phyloP scores from a whole-genome alignment of 139 green algal species.

The Coccomyxa sp. region DNA sequence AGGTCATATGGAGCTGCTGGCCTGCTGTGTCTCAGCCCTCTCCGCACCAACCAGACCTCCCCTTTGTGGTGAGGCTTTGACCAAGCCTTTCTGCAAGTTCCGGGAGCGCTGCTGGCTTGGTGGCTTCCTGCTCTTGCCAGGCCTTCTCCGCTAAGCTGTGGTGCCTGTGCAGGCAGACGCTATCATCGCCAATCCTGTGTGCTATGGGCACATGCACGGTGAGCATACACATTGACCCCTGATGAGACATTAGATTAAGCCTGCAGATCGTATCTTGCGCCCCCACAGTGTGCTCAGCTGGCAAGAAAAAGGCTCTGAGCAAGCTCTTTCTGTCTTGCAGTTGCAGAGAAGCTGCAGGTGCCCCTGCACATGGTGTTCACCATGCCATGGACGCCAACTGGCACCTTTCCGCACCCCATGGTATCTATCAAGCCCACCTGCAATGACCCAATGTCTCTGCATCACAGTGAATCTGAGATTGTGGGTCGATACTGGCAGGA shows the following conservation, averaged over 20 bases:
- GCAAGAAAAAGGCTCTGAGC: too few species aligned
- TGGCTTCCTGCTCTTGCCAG: too few species aligned
- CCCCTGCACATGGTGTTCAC: constrained; percentile 66
- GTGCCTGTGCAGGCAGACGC: constrained; percentile 33
- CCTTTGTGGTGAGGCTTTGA: constrained; percentile 7
- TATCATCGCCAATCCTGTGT: constrained; percentile 65
- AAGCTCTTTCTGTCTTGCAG: too few species aligned
- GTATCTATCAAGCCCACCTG: too few species aligned
- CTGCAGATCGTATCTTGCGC: too few species aligned
- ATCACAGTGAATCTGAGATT: not conserved
- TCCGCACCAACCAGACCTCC: constrained; percentile 7
- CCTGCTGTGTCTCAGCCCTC: constrained; percentile 41
- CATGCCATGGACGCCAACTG: constrained; percentile 61
- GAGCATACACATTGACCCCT: too few species aligned
- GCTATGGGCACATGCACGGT: constrained; percentile 55
- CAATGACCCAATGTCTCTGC: too few species aligned
- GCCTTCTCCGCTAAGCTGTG: too few species aligned
- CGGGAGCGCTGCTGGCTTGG: too few species aligned
- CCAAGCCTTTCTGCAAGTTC: too few species aligned
- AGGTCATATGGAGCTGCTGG: not conserved
- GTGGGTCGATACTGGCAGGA: not conserved
- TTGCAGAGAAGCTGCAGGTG: constrained; percentile 56
- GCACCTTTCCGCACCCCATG: not conserved
- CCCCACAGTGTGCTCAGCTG: too few species aligned
- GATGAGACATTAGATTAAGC: too few species aligned